phyloP scores from a whole-genome alignment of 805 yeast species.

The Candida lessepsii region DNA sequence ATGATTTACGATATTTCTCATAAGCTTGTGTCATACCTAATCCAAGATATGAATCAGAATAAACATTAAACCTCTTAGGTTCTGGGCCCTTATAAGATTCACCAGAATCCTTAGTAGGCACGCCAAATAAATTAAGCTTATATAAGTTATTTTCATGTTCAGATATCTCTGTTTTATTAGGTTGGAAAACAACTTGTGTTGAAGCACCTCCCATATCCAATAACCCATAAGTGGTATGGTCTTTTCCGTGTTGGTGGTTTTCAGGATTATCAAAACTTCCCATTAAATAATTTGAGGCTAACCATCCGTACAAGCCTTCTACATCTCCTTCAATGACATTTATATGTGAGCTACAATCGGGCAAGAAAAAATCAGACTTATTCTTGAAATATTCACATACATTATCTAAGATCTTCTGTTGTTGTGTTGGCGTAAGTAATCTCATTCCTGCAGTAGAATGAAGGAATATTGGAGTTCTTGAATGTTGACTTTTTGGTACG shows the following conservation, averaged over 20 bases:
- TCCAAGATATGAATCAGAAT: slow-evolving; percentile 57
- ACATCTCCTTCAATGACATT: slow-evolving; percentile 61
- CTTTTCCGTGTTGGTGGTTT: slow-evolving; percentile 41
- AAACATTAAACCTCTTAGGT: slow-evolving; percentile 33
- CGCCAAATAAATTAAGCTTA: slow-evolving; percentile 40
- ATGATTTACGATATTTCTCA: slow-evolving; percentile 39
- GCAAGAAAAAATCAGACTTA: slow-evolving; percentile 52
- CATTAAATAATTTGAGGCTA: slow-evolving; percentile 55
- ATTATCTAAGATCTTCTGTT: slow-evolving; percentile 42
- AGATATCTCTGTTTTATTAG: slow-evolving; percentile 43
- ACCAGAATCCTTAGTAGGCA: slow-evolving; percentile 18
- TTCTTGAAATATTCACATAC: slow-evolving; percentile 50
- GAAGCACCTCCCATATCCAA: slow-evolving; percentile 67
- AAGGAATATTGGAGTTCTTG: slow-evolving; percentile 63
- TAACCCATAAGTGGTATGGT: slow-evolving; percentile 52
- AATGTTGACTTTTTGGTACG: slow-evolving; percentile 60
- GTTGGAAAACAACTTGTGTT: slow-evolving; percentile 64
- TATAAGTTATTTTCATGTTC: slow-evolving; percentile 49
- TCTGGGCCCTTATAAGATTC: slow-evolving; percentile 2
- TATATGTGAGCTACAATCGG: slow-evolving; percentile 61
- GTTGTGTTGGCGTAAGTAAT: slow-evolving; percentile 51
- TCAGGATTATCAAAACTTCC: slow-evolving; percentile 42
- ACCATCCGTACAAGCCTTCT: slow-evolving; percentile 70
- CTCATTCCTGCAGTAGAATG: slow-evolving; percentile 75
- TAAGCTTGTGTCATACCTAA: slow-evolving; percentile 61